A percentile compares a stretch with the other conserved stretches of the same genome.
These are phyloP conservation scores for Dioscorea cayenensis DNA, from an alignment of 116 monocot genomes.

Conservation along the genomic window DNA sequence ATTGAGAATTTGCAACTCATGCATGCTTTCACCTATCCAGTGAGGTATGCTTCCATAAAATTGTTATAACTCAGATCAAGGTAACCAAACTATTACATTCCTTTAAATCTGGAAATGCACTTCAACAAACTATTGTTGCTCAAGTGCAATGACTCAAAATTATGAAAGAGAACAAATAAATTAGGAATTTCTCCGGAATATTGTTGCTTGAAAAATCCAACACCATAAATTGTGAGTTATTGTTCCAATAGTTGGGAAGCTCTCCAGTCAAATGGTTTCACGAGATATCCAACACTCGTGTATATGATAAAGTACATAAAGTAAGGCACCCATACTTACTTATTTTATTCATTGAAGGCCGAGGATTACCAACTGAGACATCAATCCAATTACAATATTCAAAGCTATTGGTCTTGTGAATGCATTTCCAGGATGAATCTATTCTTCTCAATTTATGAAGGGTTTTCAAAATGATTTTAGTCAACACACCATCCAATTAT, in stretches of 20 bases:
- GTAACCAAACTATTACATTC: neutral
- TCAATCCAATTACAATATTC: neutral
- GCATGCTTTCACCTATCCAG: neutral
- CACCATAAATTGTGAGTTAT: neutral
- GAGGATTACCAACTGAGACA: neutral
- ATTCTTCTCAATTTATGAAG: constrained; percentile 6
- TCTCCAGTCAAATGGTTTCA: neutral
- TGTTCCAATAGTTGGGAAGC: neutral
- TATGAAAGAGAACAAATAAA: neutral
- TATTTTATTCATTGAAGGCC: neutral
- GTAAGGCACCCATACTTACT: neutral
- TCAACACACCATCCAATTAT: neutral
- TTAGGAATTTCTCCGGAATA: neutral
- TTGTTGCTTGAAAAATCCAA: neutral
- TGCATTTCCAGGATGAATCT: neutral
- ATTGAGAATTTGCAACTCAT: neutral
- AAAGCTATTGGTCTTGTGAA: neutral
- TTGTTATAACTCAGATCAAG: neutral
- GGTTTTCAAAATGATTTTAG: constrained; percentile 3
- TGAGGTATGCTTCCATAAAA: neutral
- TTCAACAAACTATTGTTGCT: neutral
- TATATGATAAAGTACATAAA: neutral
- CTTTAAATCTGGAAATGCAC: neutral
- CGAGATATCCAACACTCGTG: neutral
- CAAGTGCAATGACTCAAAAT: neutral